phyloP scores from a whole-genome alignment of 2,329 filamentous ascomycete species.

The Hysterium pulicare region DNA sequence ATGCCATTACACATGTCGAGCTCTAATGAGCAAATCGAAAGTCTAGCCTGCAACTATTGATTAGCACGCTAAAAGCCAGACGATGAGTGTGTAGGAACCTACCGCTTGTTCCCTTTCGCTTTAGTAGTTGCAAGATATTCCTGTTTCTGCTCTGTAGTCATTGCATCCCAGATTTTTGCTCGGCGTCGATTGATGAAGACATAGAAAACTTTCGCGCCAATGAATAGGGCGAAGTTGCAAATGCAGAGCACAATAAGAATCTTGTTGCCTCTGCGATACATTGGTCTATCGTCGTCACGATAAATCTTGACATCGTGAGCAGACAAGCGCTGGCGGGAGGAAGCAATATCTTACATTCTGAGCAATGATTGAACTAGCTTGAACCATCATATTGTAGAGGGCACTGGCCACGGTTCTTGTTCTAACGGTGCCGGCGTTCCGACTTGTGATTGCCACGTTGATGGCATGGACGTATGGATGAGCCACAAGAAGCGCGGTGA shows the following conservation, averaged over 20 bases:
- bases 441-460: slow-evolving; percentile 58
- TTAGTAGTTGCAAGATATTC: slow-evolving; percentile 38
- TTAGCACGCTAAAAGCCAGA: not conserved
- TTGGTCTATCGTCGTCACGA: slow-evolving; percentile 51
- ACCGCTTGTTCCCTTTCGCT: not conserved
- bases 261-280: slow-evolving; percentile 53
- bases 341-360: slow-evolving; percentile 13
- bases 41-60: not conserved
- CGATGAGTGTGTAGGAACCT: not conserved
- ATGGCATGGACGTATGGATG: slow-evolving; percentile 53
- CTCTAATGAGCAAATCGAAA: slow-evolving; percentile 1
- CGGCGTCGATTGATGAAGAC: slow-evolving; percentile 45
- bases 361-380: slow-evolving; percentile 39
- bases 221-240: slow-evolving; percentile 47
- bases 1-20: no score
- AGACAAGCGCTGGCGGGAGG: slow-evolving; percentile 24
- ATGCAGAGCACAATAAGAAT: slow-evolving; percentile 49
- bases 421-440: slow-evolving; percentile 61
- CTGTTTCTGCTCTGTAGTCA: slow-evolving; percentile 48
- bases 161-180: slow-evolving; percentile 47
- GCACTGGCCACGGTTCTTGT: slow-evolving; percentile 61
- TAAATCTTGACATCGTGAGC: slow-evolving; percentile 46
- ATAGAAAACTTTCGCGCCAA: slow-evolving; percentile 51
- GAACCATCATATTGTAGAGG: slow-evolving; percentile 56
- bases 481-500: slow-evolving; percentile 38